Evolutionary conservation across 2,329 filamentous ascomycete species (phyloP), one percentile per base, ranked within the genome.

Genomic region (Phialophora expanda): DNA sequence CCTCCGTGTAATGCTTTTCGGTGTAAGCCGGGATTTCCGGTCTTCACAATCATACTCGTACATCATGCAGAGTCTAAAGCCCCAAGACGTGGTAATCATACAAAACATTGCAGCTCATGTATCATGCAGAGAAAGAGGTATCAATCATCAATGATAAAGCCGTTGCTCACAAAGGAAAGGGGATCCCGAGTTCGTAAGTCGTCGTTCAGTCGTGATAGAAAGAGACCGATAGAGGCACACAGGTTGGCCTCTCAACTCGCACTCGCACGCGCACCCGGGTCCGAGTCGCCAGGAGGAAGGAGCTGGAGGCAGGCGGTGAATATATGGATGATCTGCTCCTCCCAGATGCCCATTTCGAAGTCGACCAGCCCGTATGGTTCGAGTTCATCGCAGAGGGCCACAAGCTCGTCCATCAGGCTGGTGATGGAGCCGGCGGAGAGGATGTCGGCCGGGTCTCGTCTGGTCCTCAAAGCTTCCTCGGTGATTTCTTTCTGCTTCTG

Each of bases 311-410:
- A 63, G 38, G 69, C 57, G 1, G 58, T 66, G 54, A 73, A 71
- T 20, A 70, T 69, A 65, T 86, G 86, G 72, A 95, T 86, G 72
- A 98, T 97, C 75, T 91, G 88, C 75, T 98, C 93, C 78, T 98
- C 95, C 87, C 92, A 96, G 28, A 98, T 91, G 8, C 95, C 95
- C 81, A 97, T 96, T 74, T 98, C 90, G 76, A 98, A 99, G 79
- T 99, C 95, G 11, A 99, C 92, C 56, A 99, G 81, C n/a, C 95
- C 95, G 75, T 96, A 89, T 71, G 90, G 89, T 78, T 98, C 94
- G 68, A 98, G 86, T 58, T 86, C 86, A 76, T 98, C 93, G 76
- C 93, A 96, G 58, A 97, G 83, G 58, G 88, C 86, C 63, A 96
- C 85, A 32, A 99, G 79, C 73, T 96, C 90, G 62, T 90, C 89